Percentiles rank a stretch among this genome's conserved stretches.
These are phyloP conservation scores for Orbilia blumenaviensis DNA, from an alignment of 2,329 filamentous ascomycete genomes.

Conservation along the genomic window DNA sequence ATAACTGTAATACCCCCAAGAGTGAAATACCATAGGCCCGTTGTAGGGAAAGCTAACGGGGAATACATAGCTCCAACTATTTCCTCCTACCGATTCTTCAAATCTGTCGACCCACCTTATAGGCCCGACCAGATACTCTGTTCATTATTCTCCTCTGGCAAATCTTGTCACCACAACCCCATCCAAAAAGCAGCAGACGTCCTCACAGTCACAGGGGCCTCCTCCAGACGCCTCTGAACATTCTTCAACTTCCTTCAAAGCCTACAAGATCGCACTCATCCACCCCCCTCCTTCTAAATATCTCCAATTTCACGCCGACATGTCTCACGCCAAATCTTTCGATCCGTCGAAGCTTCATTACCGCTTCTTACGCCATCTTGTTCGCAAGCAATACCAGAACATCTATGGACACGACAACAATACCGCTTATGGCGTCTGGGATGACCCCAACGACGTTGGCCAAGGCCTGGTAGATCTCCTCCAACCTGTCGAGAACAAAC, in stretches of 20 bases:
- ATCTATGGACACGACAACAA: constrained; percentile 47
- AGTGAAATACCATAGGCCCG: not conserved
- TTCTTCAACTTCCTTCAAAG: constrained; percentile 39
- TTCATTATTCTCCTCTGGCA: constrained; percentile 44
- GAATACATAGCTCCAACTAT: constrained; percentile 28
- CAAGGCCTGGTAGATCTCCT: constrained; percentile 41
- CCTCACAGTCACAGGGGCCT: not conserved
- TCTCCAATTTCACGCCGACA: constrained; percentile 37
- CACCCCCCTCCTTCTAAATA: constrained; percentile 29
- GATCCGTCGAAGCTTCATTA: constrained; percentile 49
- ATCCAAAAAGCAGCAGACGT: constrained; percentile 13
- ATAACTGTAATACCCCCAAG: constrained; percentile 19
- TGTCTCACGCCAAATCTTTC: constrained; percentile 40
- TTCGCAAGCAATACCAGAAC: constrained; percentile 49
- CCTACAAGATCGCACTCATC: constrained; percentile 46
- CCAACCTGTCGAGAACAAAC: constrained; percentile 42
- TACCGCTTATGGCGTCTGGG: constrained; percentile 42
- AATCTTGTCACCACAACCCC: constrained; percentile 44
- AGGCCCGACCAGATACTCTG: constrained; percentile 39
- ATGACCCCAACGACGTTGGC: constrained; percentile 20
- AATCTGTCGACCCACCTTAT: not conserved
- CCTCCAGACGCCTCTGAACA: not conserved
- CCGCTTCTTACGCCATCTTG: constrained; percentile 41
- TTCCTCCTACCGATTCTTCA: not conserved
- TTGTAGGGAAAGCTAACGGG: not conserved